phyloP scores from a whole-genome alignment of 305 asterid species.

The Stenogyne calaminthoides region DNA sequence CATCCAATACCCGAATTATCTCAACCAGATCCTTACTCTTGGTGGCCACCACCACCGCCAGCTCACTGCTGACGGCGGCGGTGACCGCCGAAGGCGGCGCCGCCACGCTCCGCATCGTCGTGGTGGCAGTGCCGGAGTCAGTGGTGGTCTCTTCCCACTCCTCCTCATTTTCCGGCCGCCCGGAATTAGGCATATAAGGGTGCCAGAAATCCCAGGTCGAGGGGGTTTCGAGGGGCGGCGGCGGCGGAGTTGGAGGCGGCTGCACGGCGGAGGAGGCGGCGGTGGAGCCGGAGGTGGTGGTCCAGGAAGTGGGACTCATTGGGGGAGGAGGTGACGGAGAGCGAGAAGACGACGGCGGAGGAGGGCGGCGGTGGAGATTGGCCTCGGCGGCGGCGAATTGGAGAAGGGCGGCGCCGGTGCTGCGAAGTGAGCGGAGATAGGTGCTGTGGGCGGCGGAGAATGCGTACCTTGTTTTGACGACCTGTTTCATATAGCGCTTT shows the following conservation, averaged over 20 bases:
- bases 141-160: slow-evolving; percentile 71
- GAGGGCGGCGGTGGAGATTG: slow-evolving; percentile 47
- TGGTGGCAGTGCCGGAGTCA: slow-evolving; percentile 48
- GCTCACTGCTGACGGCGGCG: slow-evolving; percentile 45
- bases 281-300: slow-evolving; percentile 39
- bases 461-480: slow-evolving; percentile 74
- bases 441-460: slow-evolving; percentile 73
- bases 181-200: slow-evolving; percentile 63
- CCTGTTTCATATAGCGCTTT: slow-evolving; percentile 72
- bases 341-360: slow-evolving; percentile 7
- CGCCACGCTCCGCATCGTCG: slow-evolving; percentile 17
- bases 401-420: slow-evolving; percentile 77
- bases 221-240: slow-evolving; percentile 35
- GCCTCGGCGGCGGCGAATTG: slow-evolving; percentile 81
- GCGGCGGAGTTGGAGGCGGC: too few species aligned
- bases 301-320: slow-evolving; percentile 59
- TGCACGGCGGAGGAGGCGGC: slow-evolving; percentile 39
- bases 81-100: slow-evolving; percentile 35
- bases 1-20: slow-evolving; percentile 70
- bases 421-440: slow-evolving; percentile 68
- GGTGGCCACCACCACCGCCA: slow-evolving; percentile 72
- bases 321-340: slow-evolving; percentile 39
- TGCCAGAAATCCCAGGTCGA: slow-evolving; percentile 88
- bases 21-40: slow-evolving; percentile 70
- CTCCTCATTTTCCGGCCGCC: slow-evolving; percentile 67